Evolutionary conservation across 2,329 filamentous ascomycete species (phyloP).

Genomic region (Orbilia brochopaga): DNA sequence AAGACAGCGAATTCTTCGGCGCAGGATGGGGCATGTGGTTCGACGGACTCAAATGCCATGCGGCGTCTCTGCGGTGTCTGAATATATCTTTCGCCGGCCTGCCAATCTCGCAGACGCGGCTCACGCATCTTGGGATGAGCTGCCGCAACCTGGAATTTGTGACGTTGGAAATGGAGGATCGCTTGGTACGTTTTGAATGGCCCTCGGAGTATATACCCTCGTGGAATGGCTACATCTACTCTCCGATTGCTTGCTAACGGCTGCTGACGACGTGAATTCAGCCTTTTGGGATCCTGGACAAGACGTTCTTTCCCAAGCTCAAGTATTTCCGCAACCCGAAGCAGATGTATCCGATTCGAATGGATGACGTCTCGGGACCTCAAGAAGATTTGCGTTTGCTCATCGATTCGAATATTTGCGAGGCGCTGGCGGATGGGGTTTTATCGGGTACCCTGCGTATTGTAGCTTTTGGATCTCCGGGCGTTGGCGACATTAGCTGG

Average conservation of each 20-base stretch:
- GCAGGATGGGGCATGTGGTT: slow-evolving; percentile 9
- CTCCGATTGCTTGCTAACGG: background rate
- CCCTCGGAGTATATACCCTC: background rate
- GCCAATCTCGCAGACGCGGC: slow-evolving; percentile 1
- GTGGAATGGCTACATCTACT: background rate
- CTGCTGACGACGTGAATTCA: slow-evolving; percentile 6
- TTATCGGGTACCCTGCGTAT: slow-evolving; percentile 20
- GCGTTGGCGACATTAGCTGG: background rate
- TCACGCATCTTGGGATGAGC: slow-evolving; percentile 13
- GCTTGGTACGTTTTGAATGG: slow-evolving; percentile 8
- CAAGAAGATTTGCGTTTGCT: background rate
- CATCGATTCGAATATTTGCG: slow-evolving; percentile 11
- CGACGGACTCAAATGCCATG: slow-evolving; percentile 23
- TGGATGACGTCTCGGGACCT: background rate
- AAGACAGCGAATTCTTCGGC: background rate
- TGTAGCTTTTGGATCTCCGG: slow-evolving; percentile 20
- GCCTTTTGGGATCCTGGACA: slow-evolving; percentile 31
- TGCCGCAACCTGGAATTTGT: slow-evolving; percentile 30
- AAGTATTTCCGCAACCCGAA: slow-evolving; percentile 34
- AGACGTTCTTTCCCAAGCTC: slow-evolving; percentile 15
- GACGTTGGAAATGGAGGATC: slow-evolving; percentile 15
- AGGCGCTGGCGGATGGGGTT: background rate
- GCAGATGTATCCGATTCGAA: slow-evolving; percentile 7
- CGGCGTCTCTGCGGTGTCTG: slow-evolving; percentile 27
- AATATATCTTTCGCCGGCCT: slow-evolving; percentile 10